Conservation (phyloP, 352 stramenopile genomes). For the Globisporangium apiculatum region DNA sequence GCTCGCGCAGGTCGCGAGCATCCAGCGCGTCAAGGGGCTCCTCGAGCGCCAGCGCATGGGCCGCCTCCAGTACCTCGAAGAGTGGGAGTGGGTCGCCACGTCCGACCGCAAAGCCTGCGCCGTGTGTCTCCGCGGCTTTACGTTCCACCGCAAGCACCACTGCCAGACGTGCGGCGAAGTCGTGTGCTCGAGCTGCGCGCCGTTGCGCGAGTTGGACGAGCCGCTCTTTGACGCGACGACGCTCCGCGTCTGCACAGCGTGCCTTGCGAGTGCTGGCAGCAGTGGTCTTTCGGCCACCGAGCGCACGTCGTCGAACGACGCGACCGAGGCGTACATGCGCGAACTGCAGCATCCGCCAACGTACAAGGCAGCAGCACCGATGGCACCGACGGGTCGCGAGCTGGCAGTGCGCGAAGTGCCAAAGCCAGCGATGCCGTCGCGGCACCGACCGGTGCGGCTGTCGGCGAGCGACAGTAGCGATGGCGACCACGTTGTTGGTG, state of each 20-base stretch:
- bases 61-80: slow-evolving; percentile 62
- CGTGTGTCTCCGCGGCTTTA: slow-evolving; percentile 71
- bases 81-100: slow-evolving; percentile 70
- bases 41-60: slow-evolving; percentile 75
- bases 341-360: slow-evolving; percentile 21
- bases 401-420: neutral
- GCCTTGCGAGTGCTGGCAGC: slow-evolving; percentile 42
- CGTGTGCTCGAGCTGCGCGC: slow-evolving; percentile 65
- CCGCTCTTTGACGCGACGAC: slow-evolving; percentile 49
- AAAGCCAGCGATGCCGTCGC: neutral
- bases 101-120: slow-evolving; percentile 72
- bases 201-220: slow-evolving; percentile 64
- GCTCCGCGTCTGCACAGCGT: slow-evolving; percentile 68
- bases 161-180: slow-evolving; percentile 73
- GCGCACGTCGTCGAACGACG: slow-evolving; percentile 32
- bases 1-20: slow-evolving; percentile 48
- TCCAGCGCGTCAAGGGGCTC: slow-evolving; percentile 49
- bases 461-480: slow-evolving; percentile 11
- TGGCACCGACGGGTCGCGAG: neutral
- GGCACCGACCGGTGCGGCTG: slow-evolving; percentile 1
- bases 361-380: too few species aligned
- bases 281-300: slow-evolving; percentile 14
- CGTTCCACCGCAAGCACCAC: slow-evolving; percentile 75
- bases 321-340: slow-evolving; percentile 39
- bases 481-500: neutral